Evolutionary conservation across 1,284 basidiomycete species (phyloP), one percentile per base, ranked within the genome.

Genomic region (Hemileia vastatrix): DNA sequence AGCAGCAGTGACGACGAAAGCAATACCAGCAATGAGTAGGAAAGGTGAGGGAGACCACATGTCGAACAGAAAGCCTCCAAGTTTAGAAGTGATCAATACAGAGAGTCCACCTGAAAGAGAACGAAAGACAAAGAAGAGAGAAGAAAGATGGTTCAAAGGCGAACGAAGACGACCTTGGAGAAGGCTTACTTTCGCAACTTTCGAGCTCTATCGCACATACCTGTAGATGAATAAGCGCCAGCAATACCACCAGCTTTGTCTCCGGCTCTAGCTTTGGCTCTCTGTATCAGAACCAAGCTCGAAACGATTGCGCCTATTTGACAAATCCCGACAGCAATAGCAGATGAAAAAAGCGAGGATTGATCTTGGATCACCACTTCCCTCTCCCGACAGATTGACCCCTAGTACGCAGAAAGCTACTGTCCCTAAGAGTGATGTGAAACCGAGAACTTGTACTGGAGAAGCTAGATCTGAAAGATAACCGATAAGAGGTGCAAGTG

Each of bases 221-320:
- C 69, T 1, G 63, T 68, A 50, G 64, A 68, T 3, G 67, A 66
- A 60, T 71, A 71, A 0, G 68, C 68, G 9, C 69, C 69, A 18
- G 68, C 68, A 4, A 71, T 68, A 2, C 68, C 65, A 13, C 69
- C 69, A 21, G 66, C 53, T 21, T 65, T 33, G 55, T n/a, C 27
- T 31, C 13, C 15, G 45, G 43, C 13, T 40, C 43, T 36, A 40
- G 52, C 18, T 53, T 61, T 1, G 59, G 66, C 31, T 59, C 47
- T 19, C 67, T 68, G 51, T 67, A 69, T 8, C 67, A 62, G 36
- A 19, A 68, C 66, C 33, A 70, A 54, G 43, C 65, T 66, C 1
- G 66, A 51, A 1, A 70, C 69, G 24, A 70, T 70, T n/a, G 67
- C 67, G 1, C 64, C 66, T 43, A 69, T 69, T 59, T 70, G 69